Evolutionary conservation across 2,329 filamentous ascomycete species (phyloP).

Genomic region (Fusarium sp.): DNA sequence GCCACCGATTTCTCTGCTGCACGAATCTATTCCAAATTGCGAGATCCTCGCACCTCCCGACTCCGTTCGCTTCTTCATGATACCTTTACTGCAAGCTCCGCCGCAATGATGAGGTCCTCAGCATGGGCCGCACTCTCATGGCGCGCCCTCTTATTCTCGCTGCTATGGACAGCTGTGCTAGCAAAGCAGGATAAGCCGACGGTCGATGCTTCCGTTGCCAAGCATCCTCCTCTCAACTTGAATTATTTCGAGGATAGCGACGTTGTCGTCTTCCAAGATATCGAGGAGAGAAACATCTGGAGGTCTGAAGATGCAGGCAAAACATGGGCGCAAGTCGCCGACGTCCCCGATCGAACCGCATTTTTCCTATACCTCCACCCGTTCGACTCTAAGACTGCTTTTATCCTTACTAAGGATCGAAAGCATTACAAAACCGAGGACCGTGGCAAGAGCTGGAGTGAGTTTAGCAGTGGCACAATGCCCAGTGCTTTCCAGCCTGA

Average conservation of each 20-base stretch:
- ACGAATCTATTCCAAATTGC: slow-evolving; percentile 1
- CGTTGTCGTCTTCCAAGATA: slow-evolving; percentile 79
- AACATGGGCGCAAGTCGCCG: slow-evolving; percentile 75
- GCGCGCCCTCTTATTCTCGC: slow-evolving; percentile 64
- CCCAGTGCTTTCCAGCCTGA: slow-evolving; percentile 64
- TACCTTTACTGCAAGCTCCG: slow-evolving; percentile 45
- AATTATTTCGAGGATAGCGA: slow-evolving; percentile 95
- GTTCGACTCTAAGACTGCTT: slow-evolving; percentile 81
- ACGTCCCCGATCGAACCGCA: slow-evolving; percentile 71
- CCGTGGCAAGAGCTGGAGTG: slow-evolving; percentile 81
- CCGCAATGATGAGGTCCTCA: slow-evolving; percentile 66
- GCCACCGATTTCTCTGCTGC: neutral
- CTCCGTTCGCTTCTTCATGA: slow-evolving; percentile 55
- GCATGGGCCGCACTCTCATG: slow-evolving; percentile 59
- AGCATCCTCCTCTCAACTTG: slow-evolving; percentile 73
- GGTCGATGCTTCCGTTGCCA: slow-evolving; percentile 73
- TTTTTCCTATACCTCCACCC: slow-evolving; percentile 79
- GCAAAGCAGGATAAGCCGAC: slow-evolving; percentile 74
- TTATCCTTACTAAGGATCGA: slow-evolving; percentile 75
- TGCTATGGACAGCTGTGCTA: slow-evolving; percentile 53
- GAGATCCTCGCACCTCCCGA: slow-evolving; percentile 14
- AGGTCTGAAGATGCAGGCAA: slow-evolving; percentile 85
- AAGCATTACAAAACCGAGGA: slow-evolving; percentile 88
- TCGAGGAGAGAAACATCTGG: slow-evolving; percentile 72
- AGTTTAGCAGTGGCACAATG: slow-evolving; percentile 72